phyloP scores from a whole-genome alignment of 768 basidiomycete genomes.

The Hypholoma fasciculare region DNA sequence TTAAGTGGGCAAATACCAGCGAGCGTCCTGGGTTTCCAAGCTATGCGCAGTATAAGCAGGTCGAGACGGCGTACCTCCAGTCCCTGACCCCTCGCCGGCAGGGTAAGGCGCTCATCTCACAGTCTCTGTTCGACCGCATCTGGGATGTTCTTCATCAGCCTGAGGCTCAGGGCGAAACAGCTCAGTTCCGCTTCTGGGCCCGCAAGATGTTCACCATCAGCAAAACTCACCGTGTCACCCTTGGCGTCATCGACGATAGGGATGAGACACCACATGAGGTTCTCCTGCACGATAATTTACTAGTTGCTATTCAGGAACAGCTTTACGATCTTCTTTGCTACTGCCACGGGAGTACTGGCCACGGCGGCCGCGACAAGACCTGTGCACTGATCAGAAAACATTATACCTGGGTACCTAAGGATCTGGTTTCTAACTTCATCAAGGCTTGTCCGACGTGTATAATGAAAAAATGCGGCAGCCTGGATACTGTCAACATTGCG shows the following conservation, averaged over 20 bases:
- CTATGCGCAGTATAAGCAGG: conserved; percentile 55
- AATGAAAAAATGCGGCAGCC: conserved; percentile 39
- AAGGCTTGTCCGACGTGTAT: conserved; percentile 78
- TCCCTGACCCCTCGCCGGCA: conserved; percentile 54
- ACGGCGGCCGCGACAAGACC: conserved; percentile 83
- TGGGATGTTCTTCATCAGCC: conserved; percentile 66
- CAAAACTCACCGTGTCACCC: conserved; percentile 28
- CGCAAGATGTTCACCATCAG: conserved; percentile 75
- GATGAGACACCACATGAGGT: conserved; percentile 34
- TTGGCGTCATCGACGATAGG: conserved; percentile 18
- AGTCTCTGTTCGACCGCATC: conserved; percentile 68
- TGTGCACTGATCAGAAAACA: conserved; percentile 60
- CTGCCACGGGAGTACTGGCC: conserved; percentile 63
- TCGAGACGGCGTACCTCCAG: conserved; percentile 58
- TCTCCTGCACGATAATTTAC: conserved; percentile 68
- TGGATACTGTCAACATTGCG: conserved; percentile 19
- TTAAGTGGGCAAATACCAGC: conserved; percentile 3
- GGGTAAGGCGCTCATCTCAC: conserved; percentile 74
- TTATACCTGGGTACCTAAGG: conserved; percentile 86
- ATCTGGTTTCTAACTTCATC: conserved; percentile 77
- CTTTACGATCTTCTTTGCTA: conserved; percentile 78
- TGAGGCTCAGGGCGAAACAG: conserved; percentile 43
- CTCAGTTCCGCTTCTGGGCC: conserved; percentile 83
- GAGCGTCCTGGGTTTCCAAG: conserved; percentile 57
- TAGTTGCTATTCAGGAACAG: conserved; percentile 77